Evolutionary conservation across 2,329 filamentous ascomycete species (phyloP).

Genomic region (Xylariales sp.): DNA sequence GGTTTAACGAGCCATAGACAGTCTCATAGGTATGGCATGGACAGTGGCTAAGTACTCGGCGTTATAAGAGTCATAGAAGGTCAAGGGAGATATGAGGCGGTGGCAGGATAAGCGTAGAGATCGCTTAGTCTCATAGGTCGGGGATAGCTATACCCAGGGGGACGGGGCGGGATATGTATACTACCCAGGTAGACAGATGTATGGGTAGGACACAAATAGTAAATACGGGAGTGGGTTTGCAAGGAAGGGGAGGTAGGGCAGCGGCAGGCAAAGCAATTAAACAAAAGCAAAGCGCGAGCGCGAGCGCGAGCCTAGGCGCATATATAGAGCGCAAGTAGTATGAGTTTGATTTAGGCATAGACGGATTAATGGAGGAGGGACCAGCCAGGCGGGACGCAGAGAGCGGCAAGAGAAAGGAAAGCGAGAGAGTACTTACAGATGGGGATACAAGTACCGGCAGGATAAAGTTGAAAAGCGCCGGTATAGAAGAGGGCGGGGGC

Average conservation of each 20-base stretch:
- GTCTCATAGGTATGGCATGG: slow-evolving; percentile 16
- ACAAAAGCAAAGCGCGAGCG: slow-evolving; percentile 23
- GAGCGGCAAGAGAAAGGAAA: slow-evolving; percentile 24
- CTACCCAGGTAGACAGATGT: too few species aligned
- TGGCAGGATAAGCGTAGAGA: slow-evolving; percentile 12
- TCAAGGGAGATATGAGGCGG: slow-evolving; percentile 9
- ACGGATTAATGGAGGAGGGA: slow-evolving; percentile 30
- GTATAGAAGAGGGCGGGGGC: slow-evolving; percentile 5
- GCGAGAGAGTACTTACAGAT: slow-evolving; percentile 32
- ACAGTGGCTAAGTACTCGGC: slow-evolving; percentile 1
- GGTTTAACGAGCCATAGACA: slow-evolving; percentile 8
- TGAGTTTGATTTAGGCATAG: slow-evolving; percentile 31
- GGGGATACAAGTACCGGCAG: slow-evolving; percentile 34
- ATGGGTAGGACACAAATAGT: neutral
- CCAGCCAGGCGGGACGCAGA: slow-evolving; percentile 30
- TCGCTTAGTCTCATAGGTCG: slow-evolving; percentile 24
- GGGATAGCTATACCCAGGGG: slow-evolving; percentile 30
- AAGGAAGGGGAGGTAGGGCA: slow-evolving; percentile 14
- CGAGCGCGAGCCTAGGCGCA: slow-evolving; percentile 21
- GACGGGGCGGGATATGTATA: slow-evolving; percentile 21
- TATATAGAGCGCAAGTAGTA: slow-evolving; percentile 14
- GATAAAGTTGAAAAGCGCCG: slow-evolving; percentile 8
- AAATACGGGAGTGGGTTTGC: slow-evolving; percentile 13
- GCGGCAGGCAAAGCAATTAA: slow-evolving; percentile 14
- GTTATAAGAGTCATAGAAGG: slow-evolving; percentile 1